Base-by-base conservation (phyloP, 2,329 filamentous ascomycete species). In the Stromatinia cepivora region DNA sequence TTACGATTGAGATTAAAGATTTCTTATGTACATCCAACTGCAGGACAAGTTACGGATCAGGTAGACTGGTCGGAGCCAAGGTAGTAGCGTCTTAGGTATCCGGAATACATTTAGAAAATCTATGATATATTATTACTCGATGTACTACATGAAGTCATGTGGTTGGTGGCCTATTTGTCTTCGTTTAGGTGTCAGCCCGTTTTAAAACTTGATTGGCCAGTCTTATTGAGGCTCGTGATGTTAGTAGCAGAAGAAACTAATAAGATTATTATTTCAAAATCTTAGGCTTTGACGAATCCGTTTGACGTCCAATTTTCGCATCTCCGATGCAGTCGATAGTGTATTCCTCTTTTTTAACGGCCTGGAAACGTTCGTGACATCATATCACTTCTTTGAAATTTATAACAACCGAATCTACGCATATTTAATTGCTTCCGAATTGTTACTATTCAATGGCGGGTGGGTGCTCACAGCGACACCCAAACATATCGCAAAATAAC, bases 11-110 rank as follows among this genome's bases (percentile, higher is more conserved):
- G 95, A 77, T 83, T 99, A 77, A 93, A 93, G 81, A 87, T 99
- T 77, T 89, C 87, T 69, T 98, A 93, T 79, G 83, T 87, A 46
- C 91, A 91, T 79, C 88, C 90, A 69, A 86, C 87, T 70, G 87
- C 84, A 34, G 88, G 88, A 66, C 86, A 90, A 72, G 85, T 96
- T 25, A 90, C 91, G 78, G 95, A 99, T 77, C 94, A 98, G 81
- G 93, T 98, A 70, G 96, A 97, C 82, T 99, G 95, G 95, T 90
- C 92, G 42, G 95, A 99, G 81, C 90, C 93, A 28, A 76, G 68
- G 69, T 78, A 72, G 70, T 69, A 56, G n/a, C 46, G 53, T n/a
- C 59, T 25, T 61, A 42, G 50, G 39, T 56, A 28, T 31, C 20
- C 15, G 53, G 48, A 64, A 20, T 54, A 28, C 48, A 36, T 31